Evolutionary conservation across 177 flowering plant genomes (phyloP), one percentile per base, ranked within the genome.

Genomic region (Telopea speciosissima): DNA sequence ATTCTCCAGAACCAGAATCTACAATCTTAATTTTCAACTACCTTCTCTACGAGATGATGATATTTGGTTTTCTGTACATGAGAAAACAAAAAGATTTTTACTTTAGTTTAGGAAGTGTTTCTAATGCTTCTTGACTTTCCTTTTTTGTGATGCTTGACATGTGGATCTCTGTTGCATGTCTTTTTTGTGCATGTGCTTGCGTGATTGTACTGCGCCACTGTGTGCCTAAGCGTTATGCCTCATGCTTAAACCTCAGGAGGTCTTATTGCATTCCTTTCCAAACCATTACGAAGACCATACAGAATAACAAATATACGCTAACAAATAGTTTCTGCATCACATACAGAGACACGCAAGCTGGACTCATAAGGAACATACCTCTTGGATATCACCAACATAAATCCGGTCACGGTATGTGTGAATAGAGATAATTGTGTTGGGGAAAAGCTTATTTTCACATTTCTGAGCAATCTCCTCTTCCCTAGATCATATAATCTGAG

Each of bases 371-470:
- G 24, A 67, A 33, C 86, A 81, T 86, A 91, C 99, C 97, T 96
- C 99, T 77, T 93, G 98, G 58, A 96, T 89, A 76, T 96, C 99
- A 65, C 99, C 99, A 7, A 93, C 98, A 63, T 96, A 96, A 66
- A 96, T 96, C 42, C 99, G 85, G 76, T 96, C 99, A 44, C 99
- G 93, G 73, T 90, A 96, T 13, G 96, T 93, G 67, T 96, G 88
- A 72, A 96, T 91, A 26, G 98, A 85, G 70, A 85, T 64, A 44
- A 96, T 91, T 33, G 91, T 73, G 75, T 91, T 96, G 13, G 99
- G 99, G 72, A 96, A 96, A 67, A 91, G 81, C 86, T 96, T 96
- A 80, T 96, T 96, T 80, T 96, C 99, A 80, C 99, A 96, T 96
- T 96, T 65, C 97, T 84, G 24, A 96, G 96, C 85, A 96, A 69